Percentiles rank a stretch among this genome's conserved stretches.
phyloP scores from a whole-genome alignment of 768 basidiomycete species.

The Amylocystis lapponica region DNA sequence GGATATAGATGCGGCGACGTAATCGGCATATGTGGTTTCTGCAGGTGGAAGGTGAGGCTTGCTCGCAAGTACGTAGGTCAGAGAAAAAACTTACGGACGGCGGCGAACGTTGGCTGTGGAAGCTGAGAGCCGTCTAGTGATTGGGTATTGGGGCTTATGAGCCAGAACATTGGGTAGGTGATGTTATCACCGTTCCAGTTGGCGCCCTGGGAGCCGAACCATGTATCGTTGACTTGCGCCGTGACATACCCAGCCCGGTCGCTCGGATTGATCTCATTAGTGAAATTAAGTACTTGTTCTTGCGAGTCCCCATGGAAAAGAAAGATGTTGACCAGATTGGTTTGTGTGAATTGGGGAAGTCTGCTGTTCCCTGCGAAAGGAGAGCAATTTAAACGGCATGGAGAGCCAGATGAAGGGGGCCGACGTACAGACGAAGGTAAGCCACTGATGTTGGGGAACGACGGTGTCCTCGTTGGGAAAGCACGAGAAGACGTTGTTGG shows the following conservation, averaged over 20 bases:
- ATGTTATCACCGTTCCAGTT: slow-evolving; percentile 43
- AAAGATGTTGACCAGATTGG: slow-evolving; percentile 64
- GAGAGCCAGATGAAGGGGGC: slow-evolving; percentile 10
- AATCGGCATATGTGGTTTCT: slow-evolving; percentile 78
- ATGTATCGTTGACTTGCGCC: slow-evolving; percentile 62
- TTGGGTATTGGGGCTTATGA: slow-evolving; percentile 57
- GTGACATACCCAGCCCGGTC: slow-evolving; percentile 50
- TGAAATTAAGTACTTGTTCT: slow-evolving; percentile 38
- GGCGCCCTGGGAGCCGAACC: slow-evolving; percentile 57
- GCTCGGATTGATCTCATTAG: slow-evolving; percentile 37
- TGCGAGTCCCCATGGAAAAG: slow-evolving; percentile 71
- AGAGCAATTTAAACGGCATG: slow-evolving; percentile 11
- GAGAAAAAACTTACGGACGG: slow-evolving; percentile 60
- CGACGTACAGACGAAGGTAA: slow-evolving; percentile 74
- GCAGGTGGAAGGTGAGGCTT: slow-evolving; percentile 4
- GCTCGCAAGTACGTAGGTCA: slow-evolving; percentile 1
- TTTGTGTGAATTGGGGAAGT: slow-evolving; percentile 59
- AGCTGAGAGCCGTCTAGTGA: slow-evolving; percentile 53
- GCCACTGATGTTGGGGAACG: slow-evolving; percentile 70
- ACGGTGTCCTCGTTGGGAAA: slow-evolving; percentile 52
- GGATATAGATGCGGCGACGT: slow-evolving; percentile 52
- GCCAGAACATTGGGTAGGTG: slow-evolving; percentile 71
- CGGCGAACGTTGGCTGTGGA: slow-evolving; percentile 70
- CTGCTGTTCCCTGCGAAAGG: slow-evolving; percentile 62
- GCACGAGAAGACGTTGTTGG: slow-evolving; percentile 74